Evolutionary conservation across 768 basidiomycete species (phyloP), one percentile per base, ranked within the genome.

Genomic region (Mrakia hoshinonis): DNA sequence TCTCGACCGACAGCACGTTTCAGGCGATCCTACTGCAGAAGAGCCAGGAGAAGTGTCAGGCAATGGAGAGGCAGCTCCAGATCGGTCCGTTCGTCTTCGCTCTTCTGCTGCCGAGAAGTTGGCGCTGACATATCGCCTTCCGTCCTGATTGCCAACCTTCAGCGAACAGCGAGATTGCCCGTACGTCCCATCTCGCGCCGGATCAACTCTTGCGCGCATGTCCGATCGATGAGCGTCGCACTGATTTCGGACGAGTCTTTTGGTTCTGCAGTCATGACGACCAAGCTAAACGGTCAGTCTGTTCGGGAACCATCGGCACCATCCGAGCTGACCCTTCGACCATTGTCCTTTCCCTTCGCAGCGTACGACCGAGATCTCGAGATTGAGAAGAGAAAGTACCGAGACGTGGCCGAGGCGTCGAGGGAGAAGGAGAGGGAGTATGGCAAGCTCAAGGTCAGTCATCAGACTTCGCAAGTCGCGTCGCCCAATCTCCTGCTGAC

Each of bases 351-450:
- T 38, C 1, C 38, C 22, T n/a, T 6, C 13, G 5, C 43, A 66
- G 63, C 55, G 9, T 54, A 54, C 47, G 70, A 90, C 78, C 85
- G 87, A 29, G 91, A 92, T 74, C 82, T 92, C 47, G 91, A 91
- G 75, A 73, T 88, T 34, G 91, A 92, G 78, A 84, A 88, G 38
- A 83, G 89, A 26, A 91, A 87, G 76, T 83, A 85, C 39, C 83
- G 86, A 9, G 89, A 91, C 29, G 78, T 90, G 34, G 89, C 90
- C 75, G 90, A 92, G 47, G 80, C 84, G 1, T 83, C 87, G 2
- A 84, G 86, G 75, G 90, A 91, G 76, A 83, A 87, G 75, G 91
- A 92, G 73, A 91, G 88, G 76, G 91, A 92, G 76, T 92, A 92
- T 76, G 88, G 89, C 69, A 91, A 90, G 77, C 84, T 92, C 49